phyloP scores from a whole-genome alignment of 208 protist species.

The Leishmania gerbilli region DNA sequence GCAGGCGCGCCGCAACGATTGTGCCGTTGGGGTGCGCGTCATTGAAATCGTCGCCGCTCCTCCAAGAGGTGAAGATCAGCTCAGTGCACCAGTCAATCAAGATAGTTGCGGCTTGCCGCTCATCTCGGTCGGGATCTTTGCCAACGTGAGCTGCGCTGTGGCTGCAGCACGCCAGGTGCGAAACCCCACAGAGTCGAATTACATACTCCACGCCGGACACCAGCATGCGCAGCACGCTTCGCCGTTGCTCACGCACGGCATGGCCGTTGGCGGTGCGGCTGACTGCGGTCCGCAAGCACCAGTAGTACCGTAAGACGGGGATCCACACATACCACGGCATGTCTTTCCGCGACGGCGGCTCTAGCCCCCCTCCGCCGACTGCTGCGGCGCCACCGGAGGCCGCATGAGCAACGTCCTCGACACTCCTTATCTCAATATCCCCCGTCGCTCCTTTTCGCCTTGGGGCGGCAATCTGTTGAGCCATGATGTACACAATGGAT shows the following conservation, averaged over 20 bases:
- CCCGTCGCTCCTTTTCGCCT: background rate
- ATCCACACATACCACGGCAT: conserved; percentile 11
- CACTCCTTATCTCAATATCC: background rate
- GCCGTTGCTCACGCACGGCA: conserved; percentile 1
- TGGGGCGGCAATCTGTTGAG: background rate
- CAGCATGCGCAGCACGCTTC: conserved; percentile 6
- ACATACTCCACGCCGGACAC: conserved; percentile 22
- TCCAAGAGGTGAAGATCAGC: conserved; percentile 6
- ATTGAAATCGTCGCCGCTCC: background rate
- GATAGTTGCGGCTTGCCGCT: conserved; percentile 21
- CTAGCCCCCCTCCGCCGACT: background rate
- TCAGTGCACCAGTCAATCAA: conserved; percentile 32
- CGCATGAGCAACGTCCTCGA: background rate
- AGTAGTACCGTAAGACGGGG: conserved; percentile 2
- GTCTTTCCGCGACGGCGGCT: background rate
- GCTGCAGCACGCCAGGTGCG: background rate
- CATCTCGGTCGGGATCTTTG: background rate
- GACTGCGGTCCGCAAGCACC: background rate
- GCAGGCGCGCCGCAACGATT: conserved; percentile 9
- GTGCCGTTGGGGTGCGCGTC: background rate
- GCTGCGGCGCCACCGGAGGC: background rate
- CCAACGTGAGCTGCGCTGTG: background rate
- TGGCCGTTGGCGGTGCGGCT: conserved; percentile 1
- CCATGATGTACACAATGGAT: background rate
- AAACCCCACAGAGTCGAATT: conserved; percentile 10